phyloP scores from a whole-genome alignment of 2,329 filamentous ascomycete species.

The Fusarium xyrophilum region DNA sequence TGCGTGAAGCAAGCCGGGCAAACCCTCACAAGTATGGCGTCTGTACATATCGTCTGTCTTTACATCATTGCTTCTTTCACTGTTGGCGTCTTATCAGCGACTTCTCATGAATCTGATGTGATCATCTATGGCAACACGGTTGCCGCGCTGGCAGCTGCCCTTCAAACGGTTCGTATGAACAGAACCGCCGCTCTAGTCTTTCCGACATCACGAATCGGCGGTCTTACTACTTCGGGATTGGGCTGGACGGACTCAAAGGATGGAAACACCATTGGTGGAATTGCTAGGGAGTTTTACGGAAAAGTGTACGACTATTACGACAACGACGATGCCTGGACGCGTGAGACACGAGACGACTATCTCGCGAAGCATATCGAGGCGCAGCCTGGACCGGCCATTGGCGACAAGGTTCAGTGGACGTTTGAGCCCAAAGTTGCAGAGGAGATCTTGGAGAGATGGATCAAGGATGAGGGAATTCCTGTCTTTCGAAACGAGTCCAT shows the following conservation, averaged over 20 bases:
- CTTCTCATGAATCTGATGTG: constrained; percentile 20
- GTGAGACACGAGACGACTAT: constrained; percentile 20
- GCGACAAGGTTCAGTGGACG: constrained; percentile 28
- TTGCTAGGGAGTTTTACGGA: constrained; percentile 22
- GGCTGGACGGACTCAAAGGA: constrained; percentile 29
- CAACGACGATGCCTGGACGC: background rate
- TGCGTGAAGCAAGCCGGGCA: background rate
- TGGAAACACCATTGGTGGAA: constrained; percentile 25
- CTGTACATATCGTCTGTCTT: background rate
- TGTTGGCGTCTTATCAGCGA: background rate
- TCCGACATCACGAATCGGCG: constrained; percentile 19
- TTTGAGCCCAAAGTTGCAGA: constrained; percentile 33
- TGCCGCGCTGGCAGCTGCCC: constrained; percentile 26
- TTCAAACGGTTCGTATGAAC: constrained; percentile 31
- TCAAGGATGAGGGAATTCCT: constrained; percentile 25
- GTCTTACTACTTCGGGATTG: constrained; percentile 27
- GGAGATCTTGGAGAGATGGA: constrained; percentile 24
- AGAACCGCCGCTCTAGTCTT: constrained; percentile 23
- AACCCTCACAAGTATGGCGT: background rate
- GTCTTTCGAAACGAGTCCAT: constrained; percentile 27
- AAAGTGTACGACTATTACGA: constrained; percentile 26
- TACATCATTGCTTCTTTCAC: background rate
- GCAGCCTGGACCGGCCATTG: constrained; percentile 28
- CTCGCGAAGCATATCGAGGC: constrained; percentile 15
- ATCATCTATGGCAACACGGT: constrained; percentile 34